phyloP scores from a whole-genome alignment of 2,329 filamentous ascomycete genomes.

The Cladosporium halotolerans region DNA sequence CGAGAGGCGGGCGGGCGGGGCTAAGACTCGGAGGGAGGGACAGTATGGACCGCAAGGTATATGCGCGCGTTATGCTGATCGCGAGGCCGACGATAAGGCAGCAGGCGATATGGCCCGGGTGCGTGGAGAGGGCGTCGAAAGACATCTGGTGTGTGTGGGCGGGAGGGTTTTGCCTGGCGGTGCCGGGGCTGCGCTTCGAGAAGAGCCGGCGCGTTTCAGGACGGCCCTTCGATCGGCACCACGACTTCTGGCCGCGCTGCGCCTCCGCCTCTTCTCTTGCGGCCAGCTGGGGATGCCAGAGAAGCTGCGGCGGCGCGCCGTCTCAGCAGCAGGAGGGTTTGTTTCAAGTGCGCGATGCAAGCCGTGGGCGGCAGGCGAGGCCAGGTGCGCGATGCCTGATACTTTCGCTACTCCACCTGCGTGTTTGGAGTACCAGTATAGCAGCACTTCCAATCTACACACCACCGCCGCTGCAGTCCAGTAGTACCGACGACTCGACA shows the following conservation, averaged over 20 bases:
- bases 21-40: not conserved
- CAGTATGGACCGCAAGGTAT: not conserved
- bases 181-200: slow-evolving; percentile 3
- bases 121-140: not conserved
- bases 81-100: not conserved
- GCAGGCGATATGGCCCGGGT: not conserved
- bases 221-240: not conserved
- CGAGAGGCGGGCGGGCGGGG: too few species aligned
- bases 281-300: slow-evolving; percentile 1
- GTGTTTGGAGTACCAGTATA: too few species aligned
- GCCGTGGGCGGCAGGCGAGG: not conserved
- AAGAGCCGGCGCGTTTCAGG: not conserved
- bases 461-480: too few species aligned
- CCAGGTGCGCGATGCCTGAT: not conserved
- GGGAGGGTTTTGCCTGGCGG: slow-evolving; percentile 3
- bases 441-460: too few species aligned
- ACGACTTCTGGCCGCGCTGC: slow-evolving; percentile 1
- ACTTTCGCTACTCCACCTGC: too few species aligned
- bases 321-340: not conserved
- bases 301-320: slow-evolving; percentile 4
- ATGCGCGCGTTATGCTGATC: slow-evolving; percentile 8
- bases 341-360: slow-evolving; percentile 6
- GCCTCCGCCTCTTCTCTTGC: not conserved
- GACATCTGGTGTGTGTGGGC: not conserved
- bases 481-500: not conserved